Base-by-base conservation (phyloP, 192 early-diverging fungal species). In the Backusella macrospora region DNA sequence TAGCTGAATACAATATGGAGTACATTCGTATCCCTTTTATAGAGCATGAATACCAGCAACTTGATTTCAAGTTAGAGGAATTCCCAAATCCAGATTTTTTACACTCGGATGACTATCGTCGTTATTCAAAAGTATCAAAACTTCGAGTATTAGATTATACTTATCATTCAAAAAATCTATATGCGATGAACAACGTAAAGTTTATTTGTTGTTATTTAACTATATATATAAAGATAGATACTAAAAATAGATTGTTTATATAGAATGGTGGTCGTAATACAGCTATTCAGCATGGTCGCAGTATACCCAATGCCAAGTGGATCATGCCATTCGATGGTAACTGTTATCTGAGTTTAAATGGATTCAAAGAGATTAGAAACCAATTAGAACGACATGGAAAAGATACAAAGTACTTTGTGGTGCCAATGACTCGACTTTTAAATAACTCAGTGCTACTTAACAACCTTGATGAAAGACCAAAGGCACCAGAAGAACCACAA, bases 171-270 rank as follows among this genome's bases (percentile, higher is more conserved):
- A 89, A 89, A 75, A 89, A 89, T 68, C 29, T 83, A 34, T 89
- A 89, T 73, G 88, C 81, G 64, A 89, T 89, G 88, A 89, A 89
- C 76, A 89, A 89, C 75, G 87, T 88, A 84, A 82, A 26, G n/a
- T 49, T 21, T 44, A 16, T 23, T 44, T 44, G 6, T 49, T 49
- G 29, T 34, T 34, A 37, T 62, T 29, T 13, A 4, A 8, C 29
- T 9, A 29, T 13, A 29, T 40, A 62, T 18, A 47, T 76, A 34
- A 13, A 23, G 34, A 26, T 21, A 73, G 0, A 8, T 72, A 18
- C 34, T 43, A 26, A 67, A 66, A 12, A 44, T 6, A 62, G n/a
- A 38, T 42, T 47, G 34, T 38, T 64, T 23, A 68, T 18, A 23
- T 59, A 88, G 87, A 89, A 89, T 70, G 88, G 87, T 21, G 88